Evolutionary conservation across 1,284 basidiomycete genomes (phyloP), one percentile per base, ranked within the genome.

Genomic region (Cutaneotrichosporon sp.): DNA sequence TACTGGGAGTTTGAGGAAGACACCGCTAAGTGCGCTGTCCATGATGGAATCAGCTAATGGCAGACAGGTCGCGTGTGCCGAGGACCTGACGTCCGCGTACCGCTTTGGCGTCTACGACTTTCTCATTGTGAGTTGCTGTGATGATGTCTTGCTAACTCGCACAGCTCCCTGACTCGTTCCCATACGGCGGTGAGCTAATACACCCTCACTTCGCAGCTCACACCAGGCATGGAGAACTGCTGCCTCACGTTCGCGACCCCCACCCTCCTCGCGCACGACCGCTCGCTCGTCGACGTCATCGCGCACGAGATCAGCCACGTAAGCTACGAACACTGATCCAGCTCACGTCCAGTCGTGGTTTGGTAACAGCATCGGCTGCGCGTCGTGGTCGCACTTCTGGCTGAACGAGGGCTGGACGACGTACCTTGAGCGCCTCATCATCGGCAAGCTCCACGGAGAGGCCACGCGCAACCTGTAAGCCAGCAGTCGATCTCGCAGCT

Each of bases 371-470:
- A 87, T 92, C 60, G 66, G 69, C 18, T 72, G 69, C 66, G 72
- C 72, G 60, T 69, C 67, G 14, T 76, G 74, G 69, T 84, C 84
- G 5, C 89, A 91, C 76, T 95, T 95, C 82, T 95, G 92, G 92
- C 85, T 95, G 54, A 95, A 94, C 76, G 92, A 94, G 75, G 82
- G 92, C 36, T 97, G 91, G 89, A 97, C 94, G 34, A 95, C 92
- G 1, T 97, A 95, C 75, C 88, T 92, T 54, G 95, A 99, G 78
- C 87, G 94, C 24, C 82, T 97, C 10, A 70, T 75, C 60, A 87
- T 89, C 45, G 83, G 89, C 67, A 82, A 84, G 55, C 81, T 95
- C 1, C 87, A 95, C 73, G 86, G 88, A 0, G 86, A 90, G 18
- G 87, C 88, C 0, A 87, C 91, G 62, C 88, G 95, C 36, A 91